Evolutionary conservation across 345 rosid genomes (phyloP), one percentile per base, ranked within the genome.

Genomic region (Hibiscus trionum): DNA sequence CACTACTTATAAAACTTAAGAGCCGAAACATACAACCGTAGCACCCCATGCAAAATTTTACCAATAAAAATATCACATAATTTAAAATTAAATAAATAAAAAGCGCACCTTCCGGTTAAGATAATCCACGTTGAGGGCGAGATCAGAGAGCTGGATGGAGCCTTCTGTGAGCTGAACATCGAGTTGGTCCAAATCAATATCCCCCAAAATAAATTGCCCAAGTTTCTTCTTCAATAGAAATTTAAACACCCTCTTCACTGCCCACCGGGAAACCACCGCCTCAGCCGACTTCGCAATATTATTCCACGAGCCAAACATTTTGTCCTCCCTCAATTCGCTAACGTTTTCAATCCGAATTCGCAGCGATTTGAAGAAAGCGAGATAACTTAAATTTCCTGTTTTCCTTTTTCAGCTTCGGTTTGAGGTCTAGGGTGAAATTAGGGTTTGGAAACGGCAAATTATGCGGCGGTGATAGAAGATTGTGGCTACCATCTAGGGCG

Each of bases 161-260:
- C 99, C 99, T 29, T 92, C 81, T 0, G 82, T 35, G 50, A 95
- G 97, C 88, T 92, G 98, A 67, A 94, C 88, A 74, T 91, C 97
- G 31, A 95, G 99, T 80, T 95, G 97, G 65, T 88, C 91, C 72
- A 90, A 87, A 80, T 92, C 96, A 66, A 95, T 90, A 77, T 95
- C 99, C 0, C 97, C 99, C 33, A 88, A 78, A 17, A 95, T 81
- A 35, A 95, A 84, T 76, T 87, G 79, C 37, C 99, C 99, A 66
- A 95, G 63, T 69, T 92, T 95, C 91, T 95, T 95, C 95, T 90
- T 94, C 85, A 94, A 75, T 27, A 94, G 24, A 74, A 94, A 90
- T 77, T 94, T 87, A 70, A 85, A 90, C 17, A 90, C 82, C 81
- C 91, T 86, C 91, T 86, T 95, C 85, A 89, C 80, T 76, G 96